Base-by-base conservation (phyloP, 306 rosid genomes). In the Prinsepia uniflora region DNA sequence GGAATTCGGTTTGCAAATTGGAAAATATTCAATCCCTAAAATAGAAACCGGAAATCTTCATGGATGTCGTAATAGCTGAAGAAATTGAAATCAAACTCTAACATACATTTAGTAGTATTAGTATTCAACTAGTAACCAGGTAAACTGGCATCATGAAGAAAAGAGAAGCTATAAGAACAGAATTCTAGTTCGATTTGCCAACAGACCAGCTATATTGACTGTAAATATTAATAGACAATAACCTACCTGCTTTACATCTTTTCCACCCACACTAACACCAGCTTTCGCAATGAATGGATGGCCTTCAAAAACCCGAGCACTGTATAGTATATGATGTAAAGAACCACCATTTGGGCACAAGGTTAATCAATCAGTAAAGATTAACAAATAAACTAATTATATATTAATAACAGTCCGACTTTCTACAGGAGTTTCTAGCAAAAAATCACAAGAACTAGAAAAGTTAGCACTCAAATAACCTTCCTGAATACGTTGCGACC, bases 401-500 rank as follows among this genome's bases (percentile, higher is more conserved):
- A 44, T 46, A 54, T 8, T 47, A 20, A 11, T 17, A 74, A 19
- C 65, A 49, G 43, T 47, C 65, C 65, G n/a, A 58, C 42, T 57
- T 46, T 44, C n/a, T 24, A 7, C 52, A 56, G 13, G 36, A 62
- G 45, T 43, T 47, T 14, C 11, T 4, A 18, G 55, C 60, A 81
- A 72, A 71, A 42, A 63, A 48, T 58, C 66, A 67, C 41, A 70
- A 67, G 70, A 69, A 47, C 53, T 55, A 75, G 71, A 64, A 73
- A 72, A 77, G 56, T 78, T 68, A 13, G 72, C 71, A 64, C 71
- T 61, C 45, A 79, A 74, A 62, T 87, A 81, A 93, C 98, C 98
- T 90, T 86, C 97, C 97, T 50, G 98, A 90, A 83, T 87, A 93
- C 74, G 98, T 93, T n/a, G 98, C 98, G 64, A 93, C 98, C 92